phyloP scores from a whole-genome alignment of 2,329 filamentous ascomycete genomes.

The Fusarium sp. region DNA sequence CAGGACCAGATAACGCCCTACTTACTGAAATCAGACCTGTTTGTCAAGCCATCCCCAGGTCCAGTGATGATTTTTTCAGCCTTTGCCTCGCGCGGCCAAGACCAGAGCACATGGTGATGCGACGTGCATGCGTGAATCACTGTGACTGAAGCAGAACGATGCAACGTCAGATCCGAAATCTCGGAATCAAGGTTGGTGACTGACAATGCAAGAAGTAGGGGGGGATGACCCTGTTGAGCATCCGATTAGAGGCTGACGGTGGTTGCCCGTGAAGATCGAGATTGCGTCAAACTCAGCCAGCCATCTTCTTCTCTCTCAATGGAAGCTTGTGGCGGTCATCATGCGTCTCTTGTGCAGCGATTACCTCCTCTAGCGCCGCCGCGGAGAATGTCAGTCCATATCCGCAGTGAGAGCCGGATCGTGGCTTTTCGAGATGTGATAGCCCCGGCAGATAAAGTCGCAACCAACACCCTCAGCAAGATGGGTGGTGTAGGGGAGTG shows the following conservation, averaged over 20 bases:
- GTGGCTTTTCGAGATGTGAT: slow-evolving; percentile 42
- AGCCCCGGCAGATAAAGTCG: slow-evolving; percentile 2
- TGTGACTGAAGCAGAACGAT: slow-evolving; percentile 16
- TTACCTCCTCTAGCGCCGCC: slow-evolving; percentile 28
- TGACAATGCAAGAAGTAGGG: neutral
- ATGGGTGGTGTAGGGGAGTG: neutral
- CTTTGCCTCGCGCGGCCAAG: neutral
- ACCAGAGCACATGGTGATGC: neutral
- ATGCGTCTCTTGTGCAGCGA: slow-evolving; percentile 18
- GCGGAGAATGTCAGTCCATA: slow-evolving; percentile 1
- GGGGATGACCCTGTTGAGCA: neutral
- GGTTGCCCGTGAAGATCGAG: slow-evolving; percentile 1
- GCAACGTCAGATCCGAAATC: slow-evolving; percentile 23
- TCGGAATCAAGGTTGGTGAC: slow-evolving; percentile 9
- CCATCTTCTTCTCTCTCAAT: neutral
- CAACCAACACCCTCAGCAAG: slow-evolving; percentile 2
- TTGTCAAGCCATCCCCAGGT: neutral
- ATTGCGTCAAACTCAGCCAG: slow-evolving; percentile 22
- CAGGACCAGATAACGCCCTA: neutral
- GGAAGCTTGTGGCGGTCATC: neutral
- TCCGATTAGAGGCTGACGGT: slow-evolving; percentile 14
- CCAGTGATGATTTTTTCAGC: neutral
- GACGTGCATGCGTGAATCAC: slow-evolving; percentile 5
- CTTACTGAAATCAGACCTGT: neutral
- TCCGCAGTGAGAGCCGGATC: neutral